phyloP scores from a whole-genome alignment of 345 rosid species.

The Leavenworthia alabamica region DNA sequence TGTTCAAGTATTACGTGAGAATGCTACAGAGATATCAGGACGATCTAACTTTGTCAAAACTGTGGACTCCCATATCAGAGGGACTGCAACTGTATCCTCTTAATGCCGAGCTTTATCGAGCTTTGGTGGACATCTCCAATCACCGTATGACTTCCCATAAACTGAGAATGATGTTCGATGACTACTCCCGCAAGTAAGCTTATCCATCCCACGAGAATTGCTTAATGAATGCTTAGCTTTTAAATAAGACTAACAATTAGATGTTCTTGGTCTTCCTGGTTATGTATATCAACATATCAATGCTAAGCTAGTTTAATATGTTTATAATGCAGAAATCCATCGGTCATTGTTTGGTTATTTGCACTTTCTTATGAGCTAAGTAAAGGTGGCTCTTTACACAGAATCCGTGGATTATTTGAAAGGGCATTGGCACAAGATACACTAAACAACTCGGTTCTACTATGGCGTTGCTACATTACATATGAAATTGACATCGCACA shows the following conservation, averaged over 20 bases:
- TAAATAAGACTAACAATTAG: neutral
- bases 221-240: slow-evolving; percentile 2
- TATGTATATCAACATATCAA: neutral
- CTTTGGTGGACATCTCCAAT: slow-evolving; percentile 60
- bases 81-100: slow-evolving; percentile 78
- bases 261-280: neutral
- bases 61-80: slow-evolving; percentile 63
- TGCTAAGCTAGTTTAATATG: slow-evolving; percentile 6
- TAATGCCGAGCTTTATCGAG: slow-evolving; percentile 54
- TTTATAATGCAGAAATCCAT: slow-evolving; percentile 57
- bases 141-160: slow-evolving; percentile 71
- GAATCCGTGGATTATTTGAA: slow-evolving; percentile 83
- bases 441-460: slow-evolving; percentile 50
- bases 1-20: slow-evolving; percentile 50
- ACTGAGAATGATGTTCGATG: slow-evolving; percentile 65
- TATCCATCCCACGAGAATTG: neutral
- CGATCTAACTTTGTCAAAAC: slow-evolving; percentile 47
- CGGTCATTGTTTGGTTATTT: slow-evolving; percentile 63
- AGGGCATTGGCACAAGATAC: slow-evolving; percentile 67
- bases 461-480: slow-evolving; percentile 86
- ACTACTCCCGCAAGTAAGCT: slow-evolving; percentile 59
- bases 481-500: slow-evolving; percentile 60
- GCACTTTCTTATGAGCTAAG: slow-evolving; percentile 73
- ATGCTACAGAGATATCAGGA: slow-evolving; percentile 67
- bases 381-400: slow-evolving; percentile 54